Evolutionary conservation across 129 eudicot genomes (phyloP).

Genomic region (Escallonia herrerae): DNA sequence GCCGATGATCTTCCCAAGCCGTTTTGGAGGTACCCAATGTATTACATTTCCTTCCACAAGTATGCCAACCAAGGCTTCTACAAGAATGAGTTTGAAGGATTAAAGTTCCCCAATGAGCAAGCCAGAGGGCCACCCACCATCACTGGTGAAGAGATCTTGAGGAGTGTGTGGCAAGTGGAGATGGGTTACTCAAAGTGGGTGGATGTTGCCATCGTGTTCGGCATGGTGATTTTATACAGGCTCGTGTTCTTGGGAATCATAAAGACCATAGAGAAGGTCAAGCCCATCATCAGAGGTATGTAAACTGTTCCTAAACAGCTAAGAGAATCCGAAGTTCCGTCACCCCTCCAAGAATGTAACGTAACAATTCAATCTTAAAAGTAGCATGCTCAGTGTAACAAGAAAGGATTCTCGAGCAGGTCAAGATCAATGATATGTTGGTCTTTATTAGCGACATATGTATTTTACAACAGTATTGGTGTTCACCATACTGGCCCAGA

Average conservation of each 20-base stretch:
- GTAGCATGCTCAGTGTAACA: no score
- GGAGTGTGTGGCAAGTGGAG: constrained; percentile 12
- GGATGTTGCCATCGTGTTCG: background rate
- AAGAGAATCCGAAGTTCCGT: background rate
- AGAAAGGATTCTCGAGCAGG: no score
- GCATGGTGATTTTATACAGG: constrained; percentile 7
- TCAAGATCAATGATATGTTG: no score
- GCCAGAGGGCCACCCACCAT: constrained; percentile 8
- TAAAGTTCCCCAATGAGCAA: constrained; percentile 15
- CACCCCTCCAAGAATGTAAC: no score
- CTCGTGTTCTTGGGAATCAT: constrained; percentile 10
- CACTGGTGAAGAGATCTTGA: constrained; percentile 5
- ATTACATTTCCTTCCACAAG: constrained; percentile 34
- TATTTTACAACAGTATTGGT: no score
- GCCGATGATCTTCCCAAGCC: constrained; percentile 23
- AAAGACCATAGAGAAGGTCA: constrained; percentile 12
- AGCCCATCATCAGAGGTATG: constrained; percentile 10
- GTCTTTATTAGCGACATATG: no score
- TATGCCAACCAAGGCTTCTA: constrained; percentile 41
- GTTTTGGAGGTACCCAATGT: constrained; percentile 25
- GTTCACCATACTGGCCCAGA: no score
- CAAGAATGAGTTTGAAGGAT: constrained; percentile 49
- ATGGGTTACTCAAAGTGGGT: constrained; percentile 19
- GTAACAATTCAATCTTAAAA: no score
- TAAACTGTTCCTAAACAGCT: background rate